These are phyloP conservation scores for Microstegium vimineum DNA, from an alignment of 176 grass and related monocot genomes.

Conservation along the genomic window DNA sequence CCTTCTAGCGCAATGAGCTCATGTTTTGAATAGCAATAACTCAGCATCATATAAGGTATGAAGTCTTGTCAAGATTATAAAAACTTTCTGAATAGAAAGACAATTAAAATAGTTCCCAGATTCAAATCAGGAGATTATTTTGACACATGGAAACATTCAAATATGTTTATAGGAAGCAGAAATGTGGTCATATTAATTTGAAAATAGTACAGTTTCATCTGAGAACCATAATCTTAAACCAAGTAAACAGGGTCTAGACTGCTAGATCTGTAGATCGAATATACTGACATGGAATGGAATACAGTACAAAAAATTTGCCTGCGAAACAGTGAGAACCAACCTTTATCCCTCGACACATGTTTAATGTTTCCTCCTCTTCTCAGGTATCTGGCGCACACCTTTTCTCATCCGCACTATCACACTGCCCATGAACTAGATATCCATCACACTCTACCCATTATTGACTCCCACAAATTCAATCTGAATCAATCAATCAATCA, in stretches of 20 bases:
- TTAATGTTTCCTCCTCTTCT: not conserved
- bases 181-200: not conserved
- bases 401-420: slow-evolving; percentile 30
- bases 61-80: not conserved
- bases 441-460: slow-evolving; percentile 46
- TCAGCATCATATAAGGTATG: not conserved
- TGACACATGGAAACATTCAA: not conserved
- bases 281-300: not conserved
- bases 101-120: not conserved
- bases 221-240: not conserved
- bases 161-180: not conserved
- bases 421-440: slow-evolving; percentile 33
- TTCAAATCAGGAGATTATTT: not conserved
- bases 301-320: not conserved
- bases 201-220: not conserved
- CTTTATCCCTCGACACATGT: slow-evolving; percentile 34
- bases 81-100: not conserved
- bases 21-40: not conserved
- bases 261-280: not conserved
- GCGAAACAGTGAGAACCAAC: slow-evolving; percentile 30
- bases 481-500: slow-evolving; percentile 13
- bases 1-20: not conserved
- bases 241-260: not conserved
- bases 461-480: slow-evolving; percentile 18
- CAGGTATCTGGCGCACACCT: not conserved